Evolutionary conservation across 495 filamentous ascomycete genomes (phyloP), one percentile per base, ranked within the genome.

Genomic region (Antarctomyces pellizariae): DNA sequence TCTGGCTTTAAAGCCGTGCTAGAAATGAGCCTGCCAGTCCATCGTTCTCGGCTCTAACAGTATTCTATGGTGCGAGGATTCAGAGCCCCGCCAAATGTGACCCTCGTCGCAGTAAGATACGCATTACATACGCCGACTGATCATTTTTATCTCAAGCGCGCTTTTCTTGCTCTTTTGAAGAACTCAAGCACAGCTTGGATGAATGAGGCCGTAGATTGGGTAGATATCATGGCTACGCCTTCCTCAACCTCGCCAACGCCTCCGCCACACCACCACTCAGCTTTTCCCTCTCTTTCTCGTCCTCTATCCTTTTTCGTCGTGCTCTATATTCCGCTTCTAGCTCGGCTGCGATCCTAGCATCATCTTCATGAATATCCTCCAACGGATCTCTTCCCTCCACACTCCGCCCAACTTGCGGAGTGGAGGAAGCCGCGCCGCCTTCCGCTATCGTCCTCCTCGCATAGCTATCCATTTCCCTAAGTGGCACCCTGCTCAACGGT

Each of bases 231-330:
- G n/a, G n/a, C n/a, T 52, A 49, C 13, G 46, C 52, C 4, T 59
- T 42, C 29, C 61, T 49, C 2, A 66, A 43, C 22, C 46, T 56
- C 7, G 58, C 61, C 24, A 66, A 30, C 9, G 58, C 61, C 16
- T 58, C 56, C 18, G 61, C 59, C 25, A 66, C 42, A 1, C 61
- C 61, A 15, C 49, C 59, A 26, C 52, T 56, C 11, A 66, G 43
- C n/a, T 49, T 39, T 21, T 54, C 52, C 16, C 24, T 36, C 18
- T 40, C 34, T 16, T 10, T 25, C 5, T 20, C 15, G 7, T 25
- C 42, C 11, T 48, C 46, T 30, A 42, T 29, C 17, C 31, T 24
- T n/a, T n/a, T n/a, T n/a, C n/a, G n/a, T n/a, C n/a, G n/a, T n/a
- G n/a, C n/a, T n/a, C 28, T 28, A n/a, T 29, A 13, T 20, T 36